Conservation (phyloP, 2,329 filamentous ascomycete species). For the Pseudogymnoascus sp. region DNA sequence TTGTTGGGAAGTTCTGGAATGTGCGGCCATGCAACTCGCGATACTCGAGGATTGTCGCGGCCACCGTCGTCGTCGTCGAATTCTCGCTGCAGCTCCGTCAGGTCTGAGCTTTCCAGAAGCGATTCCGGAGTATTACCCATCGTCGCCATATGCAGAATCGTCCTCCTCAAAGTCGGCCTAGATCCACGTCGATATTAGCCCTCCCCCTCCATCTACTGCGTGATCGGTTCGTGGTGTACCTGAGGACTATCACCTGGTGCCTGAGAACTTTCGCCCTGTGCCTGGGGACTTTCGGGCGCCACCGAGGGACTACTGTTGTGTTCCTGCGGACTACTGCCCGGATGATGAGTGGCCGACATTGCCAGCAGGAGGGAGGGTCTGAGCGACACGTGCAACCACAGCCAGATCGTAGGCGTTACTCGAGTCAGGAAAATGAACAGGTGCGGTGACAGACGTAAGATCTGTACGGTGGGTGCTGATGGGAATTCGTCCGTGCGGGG, state of each 20-base stretch:
- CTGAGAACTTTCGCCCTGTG: not conserved
- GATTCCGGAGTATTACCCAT: constrained; percentile 5
- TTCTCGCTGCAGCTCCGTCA: constrained; percentile 5
- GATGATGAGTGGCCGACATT: not conserved
- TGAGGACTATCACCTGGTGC: not conserved
- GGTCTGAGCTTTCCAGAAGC: constrained; percentile 1
- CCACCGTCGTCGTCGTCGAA: constrained; percentile 10
- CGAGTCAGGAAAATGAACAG: not conserved
- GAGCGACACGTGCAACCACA: not conserved
- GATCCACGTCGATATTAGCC: not conserved
- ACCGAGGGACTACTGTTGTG: not conserved
- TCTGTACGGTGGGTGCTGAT: not conserved
- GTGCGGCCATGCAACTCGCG: constrained; percentile 11
- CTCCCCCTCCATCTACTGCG: not conserved
- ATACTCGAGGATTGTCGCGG: constrained; percentile 10
- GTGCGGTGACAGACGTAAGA: not conserved
- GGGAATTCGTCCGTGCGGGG: not conserved
- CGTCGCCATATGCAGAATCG: constrained; percentile 10
- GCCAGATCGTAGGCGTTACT: not conserved
- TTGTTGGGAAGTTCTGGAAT: constrained; percentile 8
- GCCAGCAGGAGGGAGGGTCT: too few relatives aligned
- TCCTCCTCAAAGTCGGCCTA: not conserved
- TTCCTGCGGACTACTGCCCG: not conserved
- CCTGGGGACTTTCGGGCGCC: not conserved
- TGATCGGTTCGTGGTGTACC: not conserved